Evolutionary conservation across 306 rosid genomes (phyloP).

Genomic region (Quercus cerris): DNA sequence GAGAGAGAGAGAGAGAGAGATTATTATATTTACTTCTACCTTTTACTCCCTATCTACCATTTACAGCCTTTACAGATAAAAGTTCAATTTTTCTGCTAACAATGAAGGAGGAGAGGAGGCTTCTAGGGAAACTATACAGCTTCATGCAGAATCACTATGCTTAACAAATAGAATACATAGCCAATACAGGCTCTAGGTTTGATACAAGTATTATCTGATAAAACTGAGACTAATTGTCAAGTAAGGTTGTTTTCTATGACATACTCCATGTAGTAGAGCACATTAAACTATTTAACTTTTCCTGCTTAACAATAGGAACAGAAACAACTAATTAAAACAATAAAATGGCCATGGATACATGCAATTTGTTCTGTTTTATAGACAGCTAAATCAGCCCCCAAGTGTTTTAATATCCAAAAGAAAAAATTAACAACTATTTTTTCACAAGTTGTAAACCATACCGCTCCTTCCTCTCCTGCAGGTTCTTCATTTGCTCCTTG

Average conservation of each 20-base stretch:
- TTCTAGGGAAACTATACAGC: background rate
- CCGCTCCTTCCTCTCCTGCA: constrained; percentile 96
- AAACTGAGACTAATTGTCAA: background rate
- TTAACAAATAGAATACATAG: background rate
- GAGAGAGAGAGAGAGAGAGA: no score
- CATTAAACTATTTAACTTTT: background rate
- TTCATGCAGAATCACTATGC: background rate
- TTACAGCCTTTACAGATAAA: background rate
- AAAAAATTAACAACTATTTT: background rate
- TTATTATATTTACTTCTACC: no score
- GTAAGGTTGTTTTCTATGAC: background rate
- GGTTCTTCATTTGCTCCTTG: constrained; percentile 95
- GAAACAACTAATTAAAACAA: background rate
- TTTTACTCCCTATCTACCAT: background rate
- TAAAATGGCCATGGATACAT: background rate
- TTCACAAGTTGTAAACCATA: constrained; percentile 28
- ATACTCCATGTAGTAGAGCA: background rate
- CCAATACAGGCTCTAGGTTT: background rate
- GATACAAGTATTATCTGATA: background rate
- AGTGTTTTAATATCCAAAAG: background rate
- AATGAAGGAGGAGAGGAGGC: background rate
- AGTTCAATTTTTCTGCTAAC: background rate
- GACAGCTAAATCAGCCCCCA: constrained; percentile 1
- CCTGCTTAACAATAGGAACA: background rate
- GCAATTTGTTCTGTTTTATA: background rate